Conservation (phyloP, 306 rosid species). For the peach (Prunus persica) region Prunus_persica_NCBIv2 NC_034014.1:23758001-23758500, state of each 20-base stretch:
- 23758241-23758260: neutral
- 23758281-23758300: neutral
- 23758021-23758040: neutral
- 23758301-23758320: neutral
- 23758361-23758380: neutral
- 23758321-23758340: neutral
- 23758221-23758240: neutral
- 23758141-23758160: neutral
- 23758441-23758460: neutral
- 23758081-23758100: neutral
- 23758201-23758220: neutral
- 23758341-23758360: neutral
- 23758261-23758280: neutral
- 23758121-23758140: neutral
- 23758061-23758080: neutral
- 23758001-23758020: constrained; percentile 1
- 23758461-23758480: constrained; percentile 1
- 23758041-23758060: neutral
- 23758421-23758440: neutral
- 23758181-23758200: neutral
- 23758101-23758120: neutral
- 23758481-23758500: constrained; percentile 9
- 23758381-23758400: neutral
- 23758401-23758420: no score
- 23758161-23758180: neutral